These are phyloP conservation scores for Trametes versicolor DNA, from an alignment of 1,284 basidiomycete species.

Conservation along the genomic window DNA sequence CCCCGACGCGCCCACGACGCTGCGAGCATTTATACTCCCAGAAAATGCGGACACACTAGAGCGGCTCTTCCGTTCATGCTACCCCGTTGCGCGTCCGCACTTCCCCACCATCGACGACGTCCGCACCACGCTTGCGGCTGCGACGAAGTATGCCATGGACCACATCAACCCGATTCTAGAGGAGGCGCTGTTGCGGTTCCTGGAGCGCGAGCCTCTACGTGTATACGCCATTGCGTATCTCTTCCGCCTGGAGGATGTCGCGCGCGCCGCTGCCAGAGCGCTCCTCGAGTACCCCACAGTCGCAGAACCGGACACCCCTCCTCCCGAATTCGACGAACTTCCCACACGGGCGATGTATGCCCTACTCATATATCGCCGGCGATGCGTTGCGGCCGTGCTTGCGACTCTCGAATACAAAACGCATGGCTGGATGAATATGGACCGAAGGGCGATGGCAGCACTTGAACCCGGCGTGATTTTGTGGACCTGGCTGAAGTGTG, in stretches of 20 bases:
- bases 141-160: constrained; percentile 17
- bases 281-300: constrained; percentile 9
- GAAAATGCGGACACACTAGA: constrained; percentile 58
- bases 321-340: constrained; percentile 15
- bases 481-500: too few species aligned
- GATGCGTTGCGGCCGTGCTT: constrained; percentile 5
- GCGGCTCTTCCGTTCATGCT: constrained; percentile 41
- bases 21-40: constrained; percentile 12
- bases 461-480: too few species aligned
- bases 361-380: neutral
- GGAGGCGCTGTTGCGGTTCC: constrained; percentile 11
- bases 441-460: neutral
- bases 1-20: neutral
- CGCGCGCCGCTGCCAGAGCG: constrained; percentile 11
- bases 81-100: neutral
- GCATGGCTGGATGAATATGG: constrained; percentile 4
- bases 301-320: neutral
- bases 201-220: constrained; percentile 23
- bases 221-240: constrained; percentile 28
- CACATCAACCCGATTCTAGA: constrained; percentile 1
- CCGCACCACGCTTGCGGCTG: neutral
- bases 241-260: constrained; percentile 13
- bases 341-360: constrained; percentile 8
- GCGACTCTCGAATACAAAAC: too few species aligned
- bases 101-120: constrained; percentile 2